A percentile compares a stretch with the other conserved stretches of the same genome.
Evolutionary conservation across 1,139 yeast genomes (phyloP).

Genomic region (Diutina scorzettiae): DNA sequence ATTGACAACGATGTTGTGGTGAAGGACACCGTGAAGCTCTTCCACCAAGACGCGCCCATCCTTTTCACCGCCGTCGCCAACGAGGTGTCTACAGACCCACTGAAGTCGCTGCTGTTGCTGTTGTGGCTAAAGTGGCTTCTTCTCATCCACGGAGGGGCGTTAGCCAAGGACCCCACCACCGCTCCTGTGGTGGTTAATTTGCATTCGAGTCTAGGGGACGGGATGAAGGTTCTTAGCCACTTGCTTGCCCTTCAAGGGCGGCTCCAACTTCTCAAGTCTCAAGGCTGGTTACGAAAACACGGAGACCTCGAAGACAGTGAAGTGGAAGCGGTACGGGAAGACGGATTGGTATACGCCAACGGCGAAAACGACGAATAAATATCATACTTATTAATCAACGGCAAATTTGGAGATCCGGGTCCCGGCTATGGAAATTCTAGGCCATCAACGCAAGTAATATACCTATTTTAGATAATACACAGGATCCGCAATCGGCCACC

Average conservation of each 20-base stretch:
- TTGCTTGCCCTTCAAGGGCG: slow-evolving; percentile 34
- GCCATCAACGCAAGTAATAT: no score
- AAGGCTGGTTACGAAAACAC: slow-evolving; percentile 21
- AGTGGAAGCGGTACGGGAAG: slow-evolving; percentile 7
- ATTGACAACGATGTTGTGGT: slow-evolving; percentile 23
- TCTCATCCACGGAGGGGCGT: slow-evolving; percentile 30
- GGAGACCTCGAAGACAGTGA: slow-evolving; percentile 9
- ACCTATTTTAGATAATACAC: no score
- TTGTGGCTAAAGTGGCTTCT: slow-evolving; percentile 42
- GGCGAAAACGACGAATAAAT: slow-evolving; percentile 22
- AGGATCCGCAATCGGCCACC: no score
- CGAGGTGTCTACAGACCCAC: slow-evolving; percentile 23
- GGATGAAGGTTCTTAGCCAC: slow-evolving; percentile 25
- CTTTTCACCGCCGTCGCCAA: slow-evolving; percentile 25
- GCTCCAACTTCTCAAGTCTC: slow-evolving; percentile 27
- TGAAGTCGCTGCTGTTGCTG: slow-evolving; percentile 20
- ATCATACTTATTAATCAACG: no score
- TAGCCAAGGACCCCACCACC: slow-evolving; percentile 22
- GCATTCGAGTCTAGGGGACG: slow-evolving; percentile 17
- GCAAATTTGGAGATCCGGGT: no score
- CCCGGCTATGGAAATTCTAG: no score
- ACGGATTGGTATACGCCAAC: slow-evolving; percentile 21
- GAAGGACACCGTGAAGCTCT: slow-evolving; percentile 21
- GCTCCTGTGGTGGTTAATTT: slow-evolving; percentile 21
- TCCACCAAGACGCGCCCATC: slow-evolving; percentile 12